Evolutionary conservation across 164 flowering plant genomes (phyloP), one percentile per base, ranked within the genome.

Genomic region (Macadamia tetraphylla): DNA sequence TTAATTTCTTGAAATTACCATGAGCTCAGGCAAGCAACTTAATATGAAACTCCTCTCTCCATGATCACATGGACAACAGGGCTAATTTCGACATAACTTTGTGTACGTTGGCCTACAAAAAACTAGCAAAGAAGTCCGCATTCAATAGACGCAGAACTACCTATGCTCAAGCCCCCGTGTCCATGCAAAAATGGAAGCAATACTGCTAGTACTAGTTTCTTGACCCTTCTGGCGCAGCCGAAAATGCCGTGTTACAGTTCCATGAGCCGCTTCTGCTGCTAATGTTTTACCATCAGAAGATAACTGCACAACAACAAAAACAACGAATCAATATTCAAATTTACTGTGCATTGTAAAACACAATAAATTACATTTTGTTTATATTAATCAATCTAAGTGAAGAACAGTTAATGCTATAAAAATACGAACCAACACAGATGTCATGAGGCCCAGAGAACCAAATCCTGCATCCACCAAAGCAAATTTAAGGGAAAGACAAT

Each of bases 221-320:
- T 88, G 89, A 49, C 90, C 90, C 68, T 82, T 85, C 71, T 88
- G 90, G 65, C 86, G 89, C 71, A 88, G 87, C 49, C 93, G 74
- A 72, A 64, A 88, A 79, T 88, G 93, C 29, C 93, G 87, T 9
- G 93, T 88, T 29, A 88, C 93, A 52, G 90, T 88, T 11, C 93
- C 93, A 84, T 88, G 93, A n/a, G 93, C 93, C 65, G 93, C 93
- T 78, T 88, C 93, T 44, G 90, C 86, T 80, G 86, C 90, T 18
- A 88, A 86, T 55, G 93, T 88, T 79, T 82, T 86, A 14, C 93
- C 93, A 80, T 88, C 93, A 58, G 93, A 89, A 68, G 89, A 85
- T 3, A 86, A 82, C 92, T 88, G 80, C 40, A 2, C 40, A 35
- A 35, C 40, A 35, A 35, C 40, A 35, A 35, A 5, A 35, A 35